These are phyloP conservation scores for Globisporangium parvum DNA, from an alignment of 352 stramenopile genomes.

Conservation along the genomic window DNA sequence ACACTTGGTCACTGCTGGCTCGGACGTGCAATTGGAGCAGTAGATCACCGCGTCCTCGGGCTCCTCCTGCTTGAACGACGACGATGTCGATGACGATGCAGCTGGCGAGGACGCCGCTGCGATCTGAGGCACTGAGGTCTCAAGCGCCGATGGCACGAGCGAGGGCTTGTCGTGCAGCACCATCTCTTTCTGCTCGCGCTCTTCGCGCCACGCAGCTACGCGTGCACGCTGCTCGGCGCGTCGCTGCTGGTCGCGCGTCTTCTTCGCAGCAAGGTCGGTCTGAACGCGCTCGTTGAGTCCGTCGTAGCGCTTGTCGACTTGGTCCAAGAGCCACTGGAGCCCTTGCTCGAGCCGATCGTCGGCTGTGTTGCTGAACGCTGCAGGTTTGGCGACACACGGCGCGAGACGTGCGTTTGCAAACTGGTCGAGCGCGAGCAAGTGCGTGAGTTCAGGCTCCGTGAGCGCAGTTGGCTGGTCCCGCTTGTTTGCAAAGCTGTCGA, in stretches of 20 bases:
- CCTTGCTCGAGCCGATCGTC: slow-evolving; percentile 61
- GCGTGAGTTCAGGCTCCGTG: slow-evolving; percentile 28
- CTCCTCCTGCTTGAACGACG: slow-evolving; percentile 13
- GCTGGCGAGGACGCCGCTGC: background rate
- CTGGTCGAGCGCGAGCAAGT: slow-evolving; percentile 29
- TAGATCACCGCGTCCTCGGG: slow-evolving; percentile 40
- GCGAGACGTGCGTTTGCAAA: slow-evolving; percentile 39
- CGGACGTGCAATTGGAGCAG: slow-evolving; percentile 52
- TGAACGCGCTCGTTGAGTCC: slow-evolving; percentile 40
- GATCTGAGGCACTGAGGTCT: background rate
- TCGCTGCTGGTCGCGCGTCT: slow-evolving; percentile 46
- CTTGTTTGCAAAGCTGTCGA: slow-evolving; percentile 75
- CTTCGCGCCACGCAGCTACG: slow-evolving; percentile 66
- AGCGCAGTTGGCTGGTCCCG: slow-evolving; percentile 38
- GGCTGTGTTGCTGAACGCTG: slow-evolving; percentile 35
- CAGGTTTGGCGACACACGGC: slow-evolving; percentile 56
- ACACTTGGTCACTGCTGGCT: slow-evolving; percentile 67
- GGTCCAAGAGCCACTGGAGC: slow-evolving; percentile 66
- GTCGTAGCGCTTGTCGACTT: slow-evolving; percentile 51
- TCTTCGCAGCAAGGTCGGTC: slow-evolving; percentile 45
- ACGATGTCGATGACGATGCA: background rate
- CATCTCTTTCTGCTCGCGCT: slow-evolving; percentile 65
- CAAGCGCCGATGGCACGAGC: background rate
- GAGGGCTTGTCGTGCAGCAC: slow-evolving; percentile 37
- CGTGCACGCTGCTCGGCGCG: slow-evolving; percentile 53